These are phyloP conservation scores for Acanthamoeba healyi DNA, from an alignment of 208 protist genomes.

Conservation along the genomic window DNA sequence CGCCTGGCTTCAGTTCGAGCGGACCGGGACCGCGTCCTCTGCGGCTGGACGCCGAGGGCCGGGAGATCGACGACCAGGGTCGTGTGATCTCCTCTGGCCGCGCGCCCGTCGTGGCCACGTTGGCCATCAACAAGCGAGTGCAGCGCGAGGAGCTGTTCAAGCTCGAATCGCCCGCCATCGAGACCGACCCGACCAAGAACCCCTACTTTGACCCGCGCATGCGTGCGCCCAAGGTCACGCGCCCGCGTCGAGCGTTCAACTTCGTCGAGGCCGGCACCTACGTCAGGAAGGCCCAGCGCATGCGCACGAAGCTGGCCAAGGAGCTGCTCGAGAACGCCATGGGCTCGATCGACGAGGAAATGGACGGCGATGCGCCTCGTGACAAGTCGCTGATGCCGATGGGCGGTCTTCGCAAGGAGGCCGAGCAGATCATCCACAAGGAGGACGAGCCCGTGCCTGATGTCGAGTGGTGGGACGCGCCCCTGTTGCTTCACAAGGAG, in stretches of 20 bases:
- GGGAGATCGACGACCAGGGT: constrained; percentile 51
- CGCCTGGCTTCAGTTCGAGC: not conserved
- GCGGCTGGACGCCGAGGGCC: constrained; percentile 37
- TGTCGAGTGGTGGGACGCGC: constrained; percentile 79
- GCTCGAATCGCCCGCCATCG: constrained; percentile 32
- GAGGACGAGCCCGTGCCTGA: constrained; percentile 70
- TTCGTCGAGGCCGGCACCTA: constrained; percentile 70
- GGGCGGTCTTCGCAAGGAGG: not conserved
- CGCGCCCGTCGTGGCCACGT: constrained; percentile 16
- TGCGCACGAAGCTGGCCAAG: constrained; percentile 68
- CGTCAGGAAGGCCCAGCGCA: constrained; percentile 50
- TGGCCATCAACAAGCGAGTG: constrained; percentile 59
- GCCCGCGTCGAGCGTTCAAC: constrained; percentile 18
- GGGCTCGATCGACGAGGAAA: not conserved
- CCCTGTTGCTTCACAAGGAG: constrained; percentile 24
- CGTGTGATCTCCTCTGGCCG: not conserved
- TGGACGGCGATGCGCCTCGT: not conserved
- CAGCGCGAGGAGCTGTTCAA: constrained; percentile 44
- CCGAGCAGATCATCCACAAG: constrained; percentile 43
- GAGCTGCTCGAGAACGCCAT: constrained; percentile 34
- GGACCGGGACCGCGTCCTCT: not conserved
- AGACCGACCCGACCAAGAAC: constrained; percentile 46
- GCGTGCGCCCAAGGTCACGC: not conserved
- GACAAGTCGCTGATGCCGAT: constrained; percentile 38
- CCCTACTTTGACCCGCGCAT: constrained; percentile 67